Conservation (phyloP, 164 flowering plant genomes). For the Piper longum region DNA sequence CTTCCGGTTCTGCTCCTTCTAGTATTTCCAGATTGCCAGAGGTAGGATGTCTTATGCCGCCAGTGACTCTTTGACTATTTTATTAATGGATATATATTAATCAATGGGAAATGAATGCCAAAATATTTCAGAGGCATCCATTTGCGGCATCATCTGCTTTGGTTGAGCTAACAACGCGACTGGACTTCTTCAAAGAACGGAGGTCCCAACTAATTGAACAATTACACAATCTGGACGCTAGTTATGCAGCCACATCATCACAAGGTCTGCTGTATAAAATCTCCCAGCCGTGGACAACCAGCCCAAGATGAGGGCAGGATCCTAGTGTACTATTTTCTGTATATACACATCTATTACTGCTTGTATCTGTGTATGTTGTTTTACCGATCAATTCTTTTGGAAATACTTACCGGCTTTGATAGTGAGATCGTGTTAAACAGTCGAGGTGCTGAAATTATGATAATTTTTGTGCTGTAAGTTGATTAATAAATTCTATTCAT, state of each 20-base stretch:
- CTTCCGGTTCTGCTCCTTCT: slow-evolving; percentile 60
- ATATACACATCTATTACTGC: slow-evolving; percentile 8
- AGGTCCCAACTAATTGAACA: slow-evolving; percentile 97
- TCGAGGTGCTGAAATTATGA: background rate
- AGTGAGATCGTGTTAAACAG: background rate
- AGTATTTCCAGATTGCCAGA: slow-evolving; percentile 49
- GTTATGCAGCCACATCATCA: slow-evolving; percentile 53
- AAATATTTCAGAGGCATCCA: slow-evolving; percentile 37
- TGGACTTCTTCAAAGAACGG: slow-evolving; percentile 94
- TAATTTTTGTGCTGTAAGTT: background rate
- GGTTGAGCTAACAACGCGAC: slow-evolving; percentile 85
- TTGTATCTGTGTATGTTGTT: background rate
- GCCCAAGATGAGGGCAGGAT: slow-evolving; percentile 8
- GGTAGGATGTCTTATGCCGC: slow-evolving; percentile 18
- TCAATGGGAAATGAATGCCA: background rate
- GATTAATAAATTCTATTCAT: background rate
- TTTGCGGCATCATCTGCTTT: slow-evolving; percentile 63
- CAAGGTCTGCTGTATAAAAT: slow-evolving; percentile 57
- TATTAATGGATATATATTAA: background rate
- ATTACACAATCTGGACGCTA: slow-evolving; percentile 78
- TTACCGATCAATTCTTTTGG: background rate
- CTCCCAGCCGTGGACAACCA: slow-evolving; percentile 53
- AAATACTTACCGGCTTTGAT: background rate
- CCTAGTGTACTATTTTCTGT: slow-evolving; percentile 4
- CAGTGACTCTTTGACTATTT: background rate